phyloP scores from a whole-genome alignment of 2,329 filamentous ascomycete genomes.

The Fusarium multiceps region DNA sequence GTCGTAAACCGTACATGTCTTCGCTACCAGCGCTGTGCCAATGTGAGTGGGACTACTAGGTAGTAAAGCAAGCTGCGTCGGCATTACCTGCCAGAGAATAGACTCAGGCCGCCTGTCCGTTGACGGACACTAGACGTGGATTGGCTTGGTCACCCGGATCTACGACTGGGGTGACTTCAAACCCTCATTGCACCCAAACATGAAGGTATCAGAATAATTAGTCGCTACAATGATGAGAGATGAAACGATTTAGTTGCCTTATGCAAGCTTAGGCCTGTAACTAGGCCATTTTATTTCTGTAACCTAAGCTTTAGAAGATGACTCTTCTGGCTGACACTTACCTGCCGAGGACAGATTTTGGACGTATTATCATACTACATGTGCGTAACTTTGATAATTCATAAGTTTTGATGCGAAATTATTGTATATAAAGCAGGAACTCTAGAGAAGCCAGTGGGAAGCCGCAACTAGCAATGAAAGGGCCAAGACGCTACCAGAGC shows the following conservation, averaged over 20 bases:
- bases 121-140: neutral
- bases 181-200: neutral
- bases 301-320: too few relatives aligned
- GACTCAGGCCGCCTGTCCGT: neutral
- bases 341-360: too few relatives aligned
- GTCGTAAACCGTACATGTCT: neutral
- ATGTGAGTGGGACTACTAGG: accelerated
- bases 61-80: neutral
- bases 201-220: too few relatives aligned
- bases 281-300: too few relatives aligned
- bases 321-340: too few relatives aligned
- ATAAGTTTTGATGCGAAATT: neutral
- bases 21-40: neutral
- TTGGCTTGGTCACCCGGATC: neutral
- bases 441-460: neutral
- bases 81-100: neutral
- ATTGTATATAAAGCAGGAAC: neutral
- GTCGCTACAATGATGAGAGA: too few relatives aligned
- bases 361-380: neutral
- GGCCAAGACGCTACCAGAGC: neutral
- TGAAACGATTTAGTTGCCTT: too few relatives aligned
- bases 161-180: neutral
- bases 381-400: neutral
- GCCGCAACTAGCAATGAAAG: neutral
- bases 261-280: too few relatives aligned